Percentiles rank a stretch among this genome's conserved stretches.
Evolutionary conservation across 208 protist genomes (phyloP).

Genomic region (Leishmania amazonensis): DNA sequence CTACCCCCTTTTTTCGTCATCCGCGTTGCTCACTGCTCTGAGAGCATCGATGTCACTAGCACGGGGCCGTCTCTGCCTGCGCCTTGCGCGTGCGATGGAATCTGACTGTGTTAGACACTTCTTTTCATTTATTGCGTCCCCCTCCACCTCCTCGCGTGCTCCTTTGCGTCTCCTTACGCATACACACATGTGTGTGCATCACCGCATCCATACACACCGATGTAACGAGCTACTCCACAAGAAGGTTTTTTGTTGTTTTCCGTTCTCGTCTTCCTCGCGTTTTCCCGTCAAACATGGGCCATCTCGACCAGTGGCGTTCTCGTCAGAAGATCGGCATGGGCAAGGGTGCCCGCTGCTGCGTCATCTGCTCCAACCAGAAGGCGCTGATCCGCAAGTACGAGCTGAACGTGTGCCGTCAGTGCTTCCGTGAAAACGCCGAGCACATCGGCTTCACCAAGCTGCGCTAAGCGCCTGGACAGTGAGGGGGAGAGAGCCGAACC

Average conservation of each 20-base stretch:
- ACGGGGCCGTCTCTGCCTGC: background rate
- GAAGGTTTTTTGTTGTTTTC: background rate
- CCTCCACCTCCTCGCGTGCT: background rate
- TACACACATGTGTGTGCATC: background rate
- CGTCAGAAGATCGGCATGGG: conserved; percentile 93
- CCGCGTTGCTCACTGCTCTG: background rate
- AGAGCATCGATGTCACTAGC: background rate
- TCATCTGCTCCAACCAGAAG: conserved; percentile 93
- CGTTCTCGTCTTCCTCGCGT: background rate
- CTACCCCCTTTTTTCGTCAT: conserved; percentile 7
- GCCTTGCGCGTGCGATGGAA: background rate
- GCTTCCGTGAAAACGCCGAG: conserved; percentile 94
- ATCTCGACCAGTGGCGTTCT: conserved; percentile 93
- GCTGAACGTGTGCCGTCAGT: conserved; percentile 94
- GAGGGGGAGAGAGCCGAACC: background rate
- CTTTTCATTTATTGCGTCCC: background rate
- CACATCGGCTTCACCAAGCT: conserved; percentile 93
- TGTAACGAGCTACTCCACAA: background rate
- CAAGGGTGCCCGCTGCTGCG: conserved; percentile 89
- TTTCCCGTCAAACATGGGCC: conserved; percentile 64
- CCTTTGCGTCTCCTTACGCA: background rate
- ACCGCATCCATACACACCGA: background rate
- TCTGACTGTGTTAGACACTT: background rate
- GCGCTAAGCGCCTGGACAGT: conserved; percentile 45
- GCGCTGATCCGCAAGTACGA: conserved; percentile 95